phyloP scores from a whole-genome alignment of 2,329 filamentous ascomycete genomes.

The Alternaria sp. region DNA sequence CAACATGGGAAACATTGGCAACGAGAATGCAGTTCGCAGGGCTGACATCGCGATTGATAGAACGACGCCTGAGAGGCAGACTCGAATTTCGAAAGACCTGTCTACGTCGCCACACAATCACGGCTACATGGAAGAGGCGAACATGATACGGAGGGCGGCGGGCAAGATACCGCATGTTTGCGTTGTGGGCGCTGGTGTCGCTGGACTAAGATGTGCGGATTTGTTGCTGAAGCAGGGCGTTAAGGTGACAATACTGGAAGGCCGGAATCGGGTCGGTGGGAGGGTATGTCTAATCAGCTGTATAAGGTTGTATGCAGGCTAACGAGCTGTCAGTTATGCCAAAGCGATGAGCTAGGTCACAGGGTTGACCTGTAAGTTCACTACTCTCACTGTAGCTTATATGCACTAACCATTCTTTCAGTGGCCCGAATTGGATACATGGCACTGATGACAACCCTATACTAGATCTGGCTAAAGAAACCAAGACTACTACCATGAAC shows the following conservation, averaged over 20 bases:
- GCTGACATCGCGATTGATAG: constrained; percentile 37
- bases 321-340: constrained; percentile 52
- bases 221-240: constrained; percentile 69
- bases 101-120: constrained; percentile 38
- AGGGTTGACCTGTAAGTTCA: constrained; percentile 62
- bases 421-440: constrained; percentile 82
- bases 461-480: constrained; percentile 68
- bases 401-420: constrained; percentile 28
- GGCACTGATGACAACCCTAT: constrained; percentile 75
- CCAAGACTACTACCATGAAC: constrained; percentile 59
- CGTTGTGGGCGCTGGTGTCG: constrained; percentile 73
- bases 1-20: constrained; percentile 30
- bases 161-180: constrained; percentile 62
- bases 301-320: neutral
- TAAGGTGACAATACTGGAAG: constrained; percentile 73
- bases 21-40: constrained; percentile 33
- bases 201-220: constrained; percentile 74
- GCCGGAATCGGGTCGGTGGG: constrained; percentile 69
- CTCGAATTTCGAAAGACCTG: constrained; percentile 44
- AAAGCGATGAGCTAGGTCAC: constrained; percentile 56
- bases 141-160: constrained; percentile 40
- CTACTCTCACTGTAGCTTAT: neutral
- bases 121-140: constrained; percentile 22
- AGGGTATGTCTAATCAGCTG: constrained; percentile 54
- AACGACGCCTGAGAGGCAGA: constrained; percentile 19